Conservation (phyloP, 2,329 filamentous ascomycete species). For the Ophiostoma triangulosporum region DNA sequence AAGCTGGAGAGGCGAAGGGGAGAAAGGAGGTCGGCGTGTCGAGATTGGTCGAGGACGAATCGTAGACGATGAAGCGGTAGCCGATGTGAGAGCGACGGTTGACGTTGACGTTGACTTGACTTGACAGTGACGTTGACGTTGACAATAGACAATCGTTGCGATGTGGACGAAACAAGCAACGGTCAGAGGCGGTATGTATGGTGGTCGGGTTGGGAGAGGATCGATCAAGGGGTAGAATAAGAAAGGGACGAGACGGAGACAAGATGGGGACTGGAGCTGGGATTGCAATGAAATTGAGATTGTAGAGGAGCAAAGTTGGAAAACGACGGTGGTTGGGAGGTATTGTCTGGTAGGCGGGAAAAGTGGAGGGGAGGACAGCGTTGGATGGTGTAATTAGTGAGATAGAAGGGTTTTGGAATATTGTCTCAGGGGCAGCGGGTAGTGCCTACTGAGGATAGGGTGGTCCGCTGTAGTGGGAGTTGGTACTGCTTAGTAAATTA, state of each 20-base stretch:
- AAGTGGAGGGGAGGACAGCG: slow-evolving; percentile 10
- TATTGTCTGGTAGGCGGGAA: slow-evolving; percentile 4
- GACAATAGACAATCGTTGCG: neutral
- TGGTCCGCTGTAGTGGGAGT: too few relatives aligned
- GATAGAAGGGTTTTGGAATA: neutral
- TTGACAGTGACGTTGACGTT: too few relatives aligned
- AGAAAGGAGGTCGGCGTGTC: neutral
- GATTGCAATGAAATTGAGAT: slow-evolving; percentile 1
- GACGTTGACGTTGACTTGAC: too few relatives aligned
- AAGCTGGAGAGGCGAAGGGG: too few relatives aligned
- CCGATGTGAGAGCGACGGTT: neutral
- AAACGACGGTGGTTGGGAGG: slow-evolving; percentile 11
- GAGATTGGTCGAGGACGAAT: neutral
- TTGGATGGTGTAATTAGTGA: neutral
- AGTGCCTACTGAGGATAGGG: too few relatives aligned
- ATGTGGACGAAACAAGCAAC: neutral
- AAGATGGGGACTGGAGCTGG: neutral
- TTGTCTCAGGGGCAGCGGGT: neutral
- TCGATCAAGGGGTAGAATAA: slow-evolving; percentile 1
- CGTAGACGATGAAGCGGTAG: neutral
- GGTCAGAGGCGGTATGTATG: neutral
- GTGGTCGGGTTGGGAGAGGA: neutral
- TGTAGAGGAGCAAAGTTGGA: slow-evolving; percentile 1
- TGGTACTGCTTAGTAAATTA: too few relatives aligned
- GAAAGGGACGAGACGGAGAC: slow-evolving; percentile 1